Conservation (phyloP, 169 alveolate species). For the Babesia gibsoni region DNA sequence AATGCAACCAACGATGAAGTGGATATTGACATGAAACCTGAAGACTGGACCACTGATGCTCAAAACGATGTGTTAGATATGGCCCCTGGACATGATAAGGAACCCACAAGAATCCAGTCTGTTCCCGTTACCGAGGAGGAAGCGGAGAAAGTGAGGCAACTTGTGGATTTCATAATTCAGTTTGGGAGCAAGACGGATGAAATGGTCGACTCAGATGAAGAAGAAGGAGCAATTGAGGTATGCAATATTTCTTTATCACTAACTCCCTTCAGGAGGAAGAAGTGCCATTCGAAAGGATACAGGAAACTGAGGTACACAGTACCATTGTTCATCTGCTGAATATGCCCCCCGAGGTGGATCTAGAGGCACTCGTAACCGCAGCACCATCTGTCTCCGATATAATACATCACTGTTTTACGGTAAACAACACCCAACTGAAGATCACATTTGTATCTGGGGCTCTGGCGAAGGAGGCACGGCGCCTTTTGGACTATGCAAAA, state of each 20-base stretch:
- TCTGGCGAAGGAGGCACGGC: conserved; percentile 49
- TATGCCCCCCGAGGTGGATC: conserved; percentile 59
- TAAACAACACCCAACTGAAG: conserved; percentile 28
- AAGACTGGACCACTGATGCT: too few relatives aligned
- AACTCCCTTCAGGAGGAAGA: conserved; percentile 42
- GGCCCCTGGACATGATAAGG: too few relatives aligned
- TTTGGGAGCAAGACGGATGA: conserved; percentile 4
- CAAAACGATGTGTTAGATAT: too few relatives aligned
- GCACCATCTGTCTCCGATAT: not conserved
- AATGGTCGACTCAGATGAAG: conserved; percentile 17
- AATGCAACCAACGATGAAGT: too few relatives aligned
- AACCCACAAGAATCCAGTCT: not conserved
- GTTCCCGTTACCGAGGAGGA: conserved; percentile 2
- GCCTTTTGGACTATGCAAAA: conserved; percentile 12
- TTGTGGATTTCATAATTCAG: conserved; percentile 15
- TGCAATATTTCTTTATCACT: not conserved
- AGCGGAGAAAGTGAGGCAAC: not conserved
- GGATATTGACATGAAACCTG: too few relatives aligned
- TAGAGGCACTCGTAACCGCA: not conserved
- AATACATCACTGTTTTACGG: conserved; percentile 1
- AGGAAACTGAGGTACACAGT: conserved; percentile 4
- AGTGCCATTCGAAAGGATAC: conserved; percentile 57
- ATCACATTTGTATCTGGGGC: conserved; percentile 29
- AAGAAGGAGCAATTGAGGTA: conserved; percentile 58
- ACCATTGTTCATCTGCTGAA: conserved; percentile 37